phyloP scores from a whole-genome alignment of 179 eudicot species.

The Spergularia azorica region DNA sequence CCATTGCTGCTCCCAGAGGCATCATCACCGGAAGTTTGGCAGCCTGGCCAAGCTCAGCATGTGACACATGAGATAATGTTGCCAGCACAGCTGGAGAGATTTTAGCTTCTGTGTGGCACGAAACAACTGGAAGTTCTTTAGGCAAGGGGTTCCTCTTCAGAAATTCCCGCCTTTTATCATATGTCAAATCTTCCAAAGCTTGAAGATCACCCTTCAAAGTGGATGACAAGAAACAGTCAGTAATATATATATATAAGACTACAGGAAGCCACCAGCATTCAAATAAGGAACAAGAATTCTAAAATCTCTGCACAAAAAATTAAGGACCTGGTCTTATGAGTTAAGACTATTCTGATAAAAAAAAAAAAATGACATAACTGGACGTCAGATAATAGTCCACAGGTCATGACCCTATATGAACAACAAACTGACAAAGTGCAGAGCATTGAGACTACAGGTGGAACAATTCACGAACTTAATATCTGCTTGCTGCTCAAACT shows the following conservation, averaged over 20 bases:
- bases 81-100: conserved; percentile 90
- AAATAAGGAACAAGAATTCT: conserved; percentile 1
- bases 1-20: conserved; percentile 97
- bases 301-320: background rate
- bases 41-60: conserved; percentile 71
- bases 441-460: background rate
- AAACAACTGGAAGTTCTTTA: conserved; percentile 78
- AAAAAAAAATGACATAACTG: background rate
- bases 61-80: conserved; percentile 88
- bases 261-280: background rate
- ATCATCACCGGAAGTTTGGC: conserved; percentile 72
- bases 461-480: background rate
- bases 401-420: background rate
- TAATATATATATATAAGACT: background rate
- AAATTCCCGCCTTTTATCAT: conserved; percentile 77
- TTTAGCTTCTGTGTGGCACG: conserved; percentile 85
- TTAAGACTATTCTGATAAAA: background rate
- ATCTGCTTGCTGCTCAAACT: background rate
- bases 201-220: conserved; percentile 85
- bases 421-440: background rate
- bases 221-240: conserved; percentile 5
- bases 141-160: conserved; percentile 68
- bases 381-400: background rate
- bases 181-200: conserved; percentile 92
- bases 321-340: background rate